Base-by-base conservation (phyloP, 2,329 filamentous ascomycete genomes). In the Scedosporium boydii region DNA sequence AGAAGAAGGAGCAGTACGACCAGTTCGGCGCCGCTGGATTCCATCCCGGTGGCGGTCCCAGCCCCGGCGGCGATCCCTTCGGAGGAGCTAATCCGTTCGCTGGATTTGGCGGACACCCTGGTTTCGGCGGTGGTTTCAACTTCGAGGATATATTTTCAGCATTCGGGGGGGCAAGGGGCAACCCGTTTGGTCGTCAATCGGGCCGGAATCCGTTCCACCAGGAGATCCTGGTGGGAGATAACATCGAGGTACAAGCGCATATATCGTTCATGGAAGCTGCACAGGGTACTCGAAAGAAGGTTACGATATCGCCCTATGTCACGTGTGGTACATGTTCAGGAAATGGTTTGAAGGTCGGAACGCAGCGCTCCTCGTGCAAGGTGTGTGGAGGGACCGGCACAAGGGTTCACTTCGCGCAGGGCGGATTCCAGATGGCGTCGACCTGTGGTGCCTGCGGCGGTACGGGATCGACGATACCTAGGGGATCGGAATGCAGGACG, bases 211-310 rank as follows among this genome's bases (percentile, higher is more conserved):
- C 89, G 10, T 95, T 95, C 71, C 85, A 80, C 67, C 78, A 91
- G 69, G 88, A 96, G 72, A 85, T 96, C 21, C 73, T 96, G 68
- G 88, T 96, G n/a, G 95, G 95, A 64, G 92, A 98, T 66, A 92
- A 96, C 73, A 96, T 99, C 69, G 93, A 98, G 74, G 89, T 97
- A 26, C 91, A 96, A 75, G 87, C 91, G 59, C 95, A 85, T 72
- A 93, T 99, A 68, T 92, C 89, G 0, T 99, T 99, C 75, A 90
- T 95, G 86, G 95, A 99, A 72, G 91, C 95, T 6, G 95, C 95
- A 9, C 96, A 96, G 75, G 95, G 95, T 42, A 88, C 89, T 6
- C 87, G 81, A 70, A 96, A 96, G 76, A 89, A 92, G n/a, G 90
- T 99, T 63, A 85, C 82, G 67, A 90, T 97, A 68, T 91, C 88